These are phyloP conservation scores for Fraxinus sp. DNA, from an alignment of 305 asterid species.

Conservation along the genomic window DNA sequence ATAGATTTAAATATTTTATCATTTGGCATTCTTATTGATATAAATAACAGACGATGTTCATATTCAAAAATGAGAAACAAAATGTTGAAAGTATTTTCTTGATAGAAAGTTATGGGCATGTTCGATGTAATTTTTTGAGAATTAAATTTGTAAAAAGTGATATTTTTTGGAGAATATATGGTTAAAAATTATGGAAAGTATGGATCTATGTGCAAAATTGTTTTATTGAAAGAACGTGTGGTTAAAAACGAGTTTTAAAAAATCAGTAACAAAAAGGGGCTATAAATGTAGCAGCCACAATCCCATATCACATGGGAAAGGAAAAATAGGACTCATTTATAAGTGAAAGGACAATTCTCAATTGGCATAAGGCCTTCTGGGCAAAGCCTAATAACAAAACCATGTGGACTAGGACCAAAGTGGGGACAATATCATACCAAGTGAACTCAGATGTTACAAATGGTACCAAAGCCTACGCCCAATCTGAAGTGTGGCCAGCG, in stretches of 20 bases:
- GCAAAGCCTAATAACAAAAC: not conserved
- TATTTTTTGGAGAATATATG: not conserved
- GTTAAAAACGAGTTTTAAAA: not conserved
- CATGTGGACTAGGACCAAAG: not conserved
- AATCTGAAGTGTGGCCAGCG: not conserved
- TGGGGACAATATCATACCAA: not conserved
- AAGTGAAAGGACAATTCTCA: not conserved
- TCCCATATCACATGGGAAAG: not conserved
- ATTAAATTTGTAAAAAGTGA: not conserved
- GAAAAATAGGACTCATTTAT: not conserved
- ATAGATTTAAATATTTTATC: not conserved
- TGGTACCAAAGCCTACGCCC: not conserved
- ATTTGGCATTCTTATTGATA: not conserved
- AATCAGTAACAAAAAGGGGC: not conserved
- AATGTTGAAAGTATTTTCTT: not conserved
- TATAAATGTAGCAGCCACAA: not conserved
- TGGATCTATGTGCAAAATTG: not conserved
- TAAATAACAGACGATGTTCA: not conserved
- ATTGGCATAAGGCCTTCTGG: not conserved
- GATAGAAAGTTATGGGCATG: not conserved
- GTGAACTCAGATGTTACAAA: not conserved
- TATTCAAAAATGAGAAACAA: not conserved
- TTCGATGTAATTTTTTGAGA: slow-evolving; percentile 4
- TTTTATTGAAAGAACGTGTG: not conserved
- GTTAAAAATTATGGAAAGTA: not conserved